Percentiles rank a stretch among this genome's conserved stretches.
These are phyloP conservation scores for Diaporthe citriasiana DNA, from an alignment of 2,329 filamentous ascomycete genomes.

Conservation along the genomic window DNA sequence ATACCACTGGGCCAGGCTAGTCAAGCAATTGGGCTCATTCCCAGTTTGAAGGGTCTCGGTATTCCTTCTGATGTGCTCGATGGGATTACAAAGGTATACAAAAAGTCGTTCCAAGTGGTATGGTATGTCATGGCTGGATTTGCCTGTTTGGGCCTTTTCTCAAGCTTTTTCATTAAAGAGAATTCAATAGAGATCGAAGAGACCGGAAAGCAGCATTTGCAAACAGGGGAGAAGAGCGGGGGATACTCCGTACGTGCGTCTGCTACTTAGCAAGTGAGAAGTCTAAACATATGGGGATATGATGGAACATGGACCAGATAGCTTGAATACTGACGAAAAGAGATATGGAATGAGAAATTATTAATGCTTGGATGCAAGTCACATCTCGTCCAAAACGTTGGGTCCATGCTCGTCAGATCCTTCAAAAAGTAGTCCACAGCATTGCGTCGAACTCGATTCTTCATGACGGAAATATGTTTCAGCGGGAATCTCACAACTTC, in stretches of 20 bases:
- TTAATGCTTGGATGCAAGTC: not conserved
- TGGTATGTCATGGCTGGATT: conserved; percentile 36
- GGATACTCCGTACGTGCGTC: not conserved
- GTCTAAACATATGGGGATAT: fast-evolving
- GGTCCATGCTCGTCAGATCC: too few relatives aligned
- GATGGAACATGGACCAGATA: not conserved
- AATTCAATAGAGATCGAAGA: conserved; percentile 31
- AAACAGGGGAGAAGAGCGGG: not conserved
- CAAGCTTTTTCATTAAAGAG: conserved; percentile 20
- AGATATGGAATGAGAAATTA: not conserved
- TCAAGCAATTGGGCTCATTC: conserved; percentile 31
- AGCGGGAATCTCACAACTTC: too few relatives aligned
- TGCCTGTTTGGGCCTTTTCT: conserved; percentile 12
- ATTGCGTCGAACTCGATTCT: too few relatives aligned
- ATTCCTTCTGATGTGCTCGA: not conserved
- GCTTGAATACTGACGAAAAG: not conserved
- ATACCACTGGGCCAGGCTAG: not conserved
- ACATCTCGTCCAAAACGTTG: not conserved
- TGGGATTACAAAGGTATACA: not conserved
- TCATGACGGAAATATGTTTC: too few relatives aligned
- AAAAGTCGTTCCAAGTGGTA: conserved; percentile 12
- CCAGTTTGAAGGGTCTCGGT: not conserved
- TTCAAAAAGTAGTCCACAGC: too few relatives aligned
- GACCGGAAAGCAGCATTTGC: conserved; percentile 20
- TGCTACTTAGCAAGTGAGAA: not conserved